A percentile compares a stretch with the other conserved stretches of the same genome.
Evolutionary conservation across 1,284 basidiomycete species (phyloP).

Genomic region (Coniferiporia weirii): DNA sequence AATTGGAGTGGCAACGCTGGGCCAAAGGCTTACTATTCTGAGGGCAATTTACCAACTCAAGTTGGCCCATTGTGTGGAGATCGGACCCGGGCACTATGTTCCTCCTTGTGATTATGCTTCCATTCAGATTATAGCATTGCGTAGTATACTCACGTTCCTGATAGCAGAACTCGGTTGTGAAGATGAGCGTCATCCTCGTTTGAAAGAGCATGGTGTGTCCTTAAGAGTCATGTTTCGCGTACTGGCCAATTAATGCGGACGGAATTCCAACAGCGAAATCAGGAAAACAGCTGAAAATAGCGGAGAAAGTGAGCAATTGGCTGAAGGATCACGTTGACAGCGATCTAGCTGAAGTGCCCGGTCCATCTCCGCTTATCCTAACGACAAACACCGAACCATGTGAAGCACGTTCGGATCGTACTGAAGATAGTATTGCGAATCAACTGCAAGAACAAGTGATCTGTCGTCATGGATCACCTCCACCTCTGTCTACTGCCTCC

Average conservation of each 20-base stretch:
- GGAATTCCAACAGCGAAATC: background rate
- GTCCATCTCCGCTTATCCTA: background rate
- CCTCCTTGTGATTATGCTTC: constrained; percentile 68
- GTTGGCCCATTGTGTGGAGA: constrained; percentile 72
- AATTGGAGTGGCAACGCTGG: constrained; percentile 81
- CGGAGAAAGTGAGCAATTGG: background rate
- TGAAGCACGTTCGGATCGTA: background rate
- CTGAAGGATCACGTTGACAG: background rate
- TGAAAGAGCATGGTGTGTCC: background rate
- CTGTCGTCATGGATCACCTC: no score
- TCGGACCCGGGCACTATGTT: constrained; percentile 82
- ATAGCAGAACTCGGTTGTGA: background rate
- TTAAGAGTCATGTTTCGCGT: background rate
- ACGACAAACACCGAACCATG: background rate
- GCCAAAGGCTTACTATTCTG: constrained; percentile 83
- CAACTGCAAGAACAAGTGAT: background rate
- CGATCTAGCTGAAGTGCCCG: background rate
- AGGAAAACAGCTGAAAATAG: background rate
- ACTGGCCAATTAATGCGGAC: no score
- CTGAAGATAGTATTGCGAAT: background rate
- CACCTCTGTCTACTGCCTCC: no score
- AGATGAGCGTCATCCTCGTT: background rate
- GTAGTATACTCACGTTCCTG: background rate
- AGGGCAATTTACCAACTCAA: constrained; percentile 88
- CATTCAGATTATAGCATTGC: background rate